Base-by-base conservation (phyloP, 2,329 filamentous ascomycete species). In the Cordyceps cateniannulata region DNA sequence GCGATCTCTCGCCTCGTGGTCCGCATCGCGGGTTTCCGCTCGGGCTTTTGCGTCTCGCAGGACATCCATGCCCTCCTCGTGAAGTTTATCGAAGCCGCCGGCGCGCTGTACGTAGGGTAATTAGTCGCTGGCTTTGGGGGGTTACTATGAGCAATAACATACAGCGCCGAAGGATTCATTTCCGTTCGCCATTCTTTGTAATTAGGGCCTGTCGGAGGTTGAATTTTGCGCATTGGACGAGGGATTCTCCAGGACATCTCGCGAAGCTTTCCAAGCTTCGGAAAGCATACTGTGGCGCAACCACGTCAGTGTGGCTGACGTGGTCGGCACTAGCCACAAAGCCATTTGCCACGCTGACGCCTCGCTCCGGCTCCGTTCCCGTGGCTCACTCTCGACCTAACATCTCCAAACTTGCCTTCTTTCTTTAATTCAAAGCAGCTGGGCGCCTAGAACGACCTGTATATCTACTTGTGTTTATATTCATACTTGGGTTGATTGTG, bases 61-160 rank as follows among this genome's bases (percentile, higher is more conserved):
- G 60, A 79, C 66, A 24, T 72, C 66, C 56, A 73, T 70, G 38
- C 75, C 66, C 62, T 75, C 72, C 59, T 72, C 66, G 63, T 73
- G 69, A 53, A 79, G 74, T 68, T 77, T 78, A 67, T 70, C 69
- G 56, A 77, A 70, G 60, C 72, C 69, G 62, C 74, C 72, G 63
- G 70, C 66, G 60, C 69, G 65, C 75, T 77, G 64, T 27, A 65
- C 32, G 29, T 3, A 1, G 27, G n/a, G 38, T 25, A 32, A 16
- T 59, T 25, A 45, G 47, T 25, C 5, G n/a, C 25, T n/a, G 48
- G n/a, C 27, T 10, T 14, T 24, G 22, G 20, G 2, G 18, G 16
- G 14, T 12, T 9, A 40, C 25, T 45, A 68, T 68, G 3, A 22
- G 50, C 57, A 62, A 7, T 54, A 18, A 68, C 68, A 5, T 52